Evolutionary conservation across 2,329 filamentous ascomycete genomes (phyloP).

Genomic region (Alternaria burnsii): DNA sequence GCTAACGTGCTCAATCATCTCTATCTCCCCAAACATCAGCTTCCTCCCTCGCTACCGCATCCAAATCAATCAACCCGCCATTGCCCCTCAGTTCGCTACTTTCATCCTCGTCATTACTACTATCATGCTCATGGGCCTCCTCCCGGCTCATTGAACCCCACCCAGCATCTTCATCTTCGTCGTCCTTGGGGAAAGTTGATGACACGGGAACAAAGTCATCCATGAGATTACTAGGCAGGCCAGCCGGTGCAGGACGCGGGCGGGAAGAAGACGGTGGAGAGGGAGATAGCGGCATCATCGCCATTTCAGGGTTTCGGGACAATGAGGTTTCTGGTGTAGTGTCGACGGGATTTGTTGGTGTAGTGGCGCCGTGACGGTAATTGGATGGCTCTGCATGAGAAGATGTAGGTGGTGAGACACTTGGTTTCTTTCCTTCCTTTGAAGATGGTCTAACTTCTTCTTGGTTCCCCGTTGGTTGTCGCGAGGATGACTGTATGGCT

Average conservation of each 20-base stretch:
- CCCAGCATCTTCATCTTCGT: conserved; percentile 43
- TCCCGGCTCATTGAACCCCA: conserved; percentile 45
- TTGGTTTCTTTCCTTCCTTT: conserved; percentile 5
- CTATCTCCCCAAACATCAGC: conserved; percentile 48
- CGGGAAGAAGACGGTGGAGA: conserved; percentile 22
- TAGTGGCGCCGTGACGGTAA: conserved; percentile 9
- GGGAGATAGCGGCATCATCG: conserved; percentile 45
- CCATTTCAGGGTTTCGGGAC: conserved; percentile 38
- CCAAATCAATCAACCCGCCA: conserved; percentile 41
- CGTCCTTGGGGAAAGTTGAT: conserved; percentile 25
- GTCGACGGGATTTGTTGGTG: conserved; percentile 15
- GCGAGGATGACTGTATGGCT: conserved; percentile 5
- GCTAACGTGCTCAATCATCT: conserved; percentile 24
- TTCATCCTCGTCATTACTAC: conserved; percentile 25
- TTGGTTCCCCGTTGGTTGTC: background rate
- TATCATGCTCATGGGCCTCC: conserved; percentile 27
- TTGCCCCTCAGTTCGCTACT: conserved; percentile 14
- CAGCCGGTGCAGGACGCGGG: conserved; percentile 26
- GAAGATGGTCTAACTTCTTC: conserved; percentile 3
- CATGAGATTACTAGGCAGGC: conserved; percentile 46
- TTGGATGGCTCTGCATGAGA: background rate
- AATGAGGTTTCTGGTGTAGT: conserved; percentile 15
- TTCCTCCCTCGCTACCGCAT: conserved; percentile 48
- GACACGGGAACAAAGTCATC: conserved; percentile 46
- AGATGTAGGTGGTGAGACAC: background rate